Base-by-base conservation (phyloP, 345 rosid species). In the Gossypium herbaceum region DNA sequence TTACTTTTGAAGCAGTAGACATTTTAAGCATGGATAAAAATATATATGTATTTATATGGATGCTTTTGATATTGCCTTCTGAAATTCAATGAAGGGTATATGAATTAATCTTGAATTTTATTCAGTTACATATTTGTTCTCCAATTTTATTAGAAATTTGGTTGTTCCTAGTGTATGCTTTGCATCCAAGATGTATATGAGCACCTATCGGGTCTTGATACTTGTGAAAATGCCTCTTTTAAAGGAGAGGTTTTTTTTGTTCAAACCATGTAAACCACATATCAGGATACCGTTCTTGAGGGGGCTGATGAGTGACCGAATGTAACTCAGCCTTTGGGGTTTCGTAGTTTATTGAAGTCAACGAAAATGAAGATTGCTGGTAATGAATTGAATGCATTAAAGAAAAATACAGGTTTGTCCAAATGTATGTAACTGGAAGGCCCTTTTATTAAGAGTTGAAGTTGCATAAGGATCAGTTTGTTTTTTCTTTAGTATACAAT, bases 51-150 rank as follows among this genome's bases (percentile, higher is more conserved):
- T 50, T 20, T 68, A 17, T 64, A 48, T 69, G 73, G 73, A 54
- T 77, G 68, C 75, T 64, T 41, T 61, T 73, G 62, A 76, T 73
- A 39, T 68, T 77, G 67, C 81, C 80, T 78, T 80, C 74, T 75
- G 43, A 69, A 41, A 79, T 71, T 76, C 59, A 75, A 41, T 59
- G 79, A 80, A 77, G 81, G 85, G 58, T 71, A 73, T 76, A 27
- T 76, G 76, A 79, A 68, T 79, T 82, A 27, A 62, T 62, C 64
- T 62, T 39, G 47, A 73, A 68, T 55, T 66, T 70, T 69, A 72
- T 54, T 34, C 71, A 27, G 69, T 75, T 50, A 41, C 52, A 56
- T 65, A 17, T 57, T 55, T 39, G 27, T 27, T 45, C 12, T 10
- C 22, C 20, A 7, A 9, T 12, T 45, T 34, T 34, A 4, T 34